Evolutionary conservation across 2,329 filamentous ascomycete genomes (phyloP), one percentile per base, ranked within the genome.

Genomic region (Trichophyton equinum): DNA sequence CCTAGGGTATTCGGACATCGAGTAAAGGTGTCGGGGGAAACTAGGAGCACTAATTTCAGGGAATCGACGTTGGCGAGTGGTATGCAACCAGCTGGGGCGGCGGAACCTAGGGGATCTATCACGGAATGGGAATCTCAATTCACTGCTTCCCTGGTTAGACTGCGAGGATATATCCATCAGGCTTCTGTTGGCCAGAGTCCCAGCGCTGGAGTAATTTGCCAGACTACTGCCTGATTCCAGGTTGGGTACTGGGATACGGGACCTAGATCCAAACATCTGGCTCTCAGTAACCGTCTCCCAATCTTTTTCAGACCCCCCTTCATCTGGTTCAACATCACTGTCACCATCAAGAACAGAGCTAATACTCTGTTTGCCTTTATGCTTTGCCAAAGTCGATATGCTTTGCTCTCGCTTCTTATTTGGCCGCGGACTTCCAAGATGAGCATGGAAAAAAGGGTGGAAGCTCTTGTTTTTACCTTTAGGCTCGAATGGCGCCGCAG

Each of bases 261-360:
- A 58, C 18, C 55, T 51, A 38, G 59, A 59, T 47, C 57, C 60
- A 42, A 65, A 63, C 44, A 63, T 60, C n/a, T 62, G 62, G 55
- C 65, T 67, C 13, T 63, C 67, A 30, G 63, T 63, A 20, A 67
- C 65, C 25, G 67, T 69, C 47, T 69, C 67, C 68, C 68, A 70
- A 58, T 69, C 67, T 42, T 59, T 58, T 22, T 66, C 67, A 2
- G 51, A 55, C 11, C n/a, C 44, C 33, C 6, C n/a, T 22, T n/a
- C 27, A 8, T 60, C 63, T 27, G 60, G 57, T 2, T 63, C 60
- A 3, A 51, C 25, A 27, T 57, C 55, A 57, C 36, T 44, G 15
- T 42, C 36, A n/a, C 8, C 55, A 44, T 57, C 55, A 42, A 57
- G 36, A 1, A 57, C 22, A 36, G 22, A 27, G 15, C 27, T 38